Evolutionary conservation across 352 stramenopile species (phyloP).

Genomic region (Plasmopara halstedii): DNA sequence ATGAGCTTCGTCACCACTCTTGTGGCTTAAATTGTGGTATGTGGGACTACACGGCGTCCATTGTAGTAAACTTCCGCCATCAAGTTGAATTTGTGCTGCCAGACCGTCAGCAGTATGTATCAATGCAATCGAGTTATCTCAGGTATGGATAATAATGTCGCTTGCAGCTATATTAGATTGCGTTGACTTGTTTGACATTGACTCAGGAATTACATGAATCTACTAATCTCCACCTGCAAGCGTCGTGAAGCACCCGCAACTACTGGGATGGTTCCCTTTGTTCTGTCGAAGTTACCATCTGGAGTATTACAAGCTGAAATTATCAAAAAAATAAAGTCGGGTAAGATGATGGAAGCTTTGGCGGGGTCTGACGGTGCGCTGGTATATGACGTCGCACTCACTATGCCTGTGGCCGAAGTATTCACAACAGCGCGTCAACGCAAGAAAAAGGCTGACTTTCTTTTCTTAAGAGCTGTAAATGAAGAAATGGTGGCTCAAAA

Average conservation of each 20-base stretch:
- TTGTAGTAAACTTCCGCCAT: conserved; percentile 91
- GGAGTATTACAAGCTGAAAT: conserved; percentile 47
- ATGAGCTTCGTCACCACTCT: conserved; percentile 92
- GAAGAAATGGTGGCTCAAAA: conserved; percentile 34
- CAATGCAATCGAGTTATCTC: too few species aligned
- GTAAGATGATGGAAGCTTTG: conserved; percentile 82
- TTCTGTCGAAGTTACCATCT: conserved; percentile 78
- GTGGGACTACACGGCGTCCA: conserved; percentile 96
- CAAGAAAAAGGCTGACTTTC: not conserved
- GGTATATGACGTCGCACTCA: conserved; percentile 90
- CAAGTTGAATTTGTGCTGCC: conserved; percentile 81
- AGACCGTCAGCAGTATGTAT: too few species aligned
- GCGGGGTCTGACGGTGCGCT: conserved; percentile 91
- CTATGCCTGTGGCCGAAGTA: conserved; percentile 47
- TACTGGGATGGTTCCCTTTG: too few species aligned
- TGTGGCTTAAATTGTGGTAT: conserved; percentile 94
- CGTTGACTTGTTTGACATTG: too few species aligned
- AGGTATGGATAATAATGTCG: too few species aligned
- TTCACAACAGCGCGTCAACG: conserved; percentile 6
- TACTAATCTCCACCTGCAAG: too few species aligned
- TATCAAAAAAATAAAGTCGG: conserved; percentile 71
- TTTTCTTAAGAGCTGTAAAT: conserved; percentile 9
- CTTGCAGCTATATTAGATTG: too few species aligned
- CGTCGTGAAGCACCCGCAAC: too few species aligned
- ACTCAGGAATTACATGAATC: too few species aligned